Conservation (phyloP, 305 asterid species). For the Withania somnifera region DNA sequence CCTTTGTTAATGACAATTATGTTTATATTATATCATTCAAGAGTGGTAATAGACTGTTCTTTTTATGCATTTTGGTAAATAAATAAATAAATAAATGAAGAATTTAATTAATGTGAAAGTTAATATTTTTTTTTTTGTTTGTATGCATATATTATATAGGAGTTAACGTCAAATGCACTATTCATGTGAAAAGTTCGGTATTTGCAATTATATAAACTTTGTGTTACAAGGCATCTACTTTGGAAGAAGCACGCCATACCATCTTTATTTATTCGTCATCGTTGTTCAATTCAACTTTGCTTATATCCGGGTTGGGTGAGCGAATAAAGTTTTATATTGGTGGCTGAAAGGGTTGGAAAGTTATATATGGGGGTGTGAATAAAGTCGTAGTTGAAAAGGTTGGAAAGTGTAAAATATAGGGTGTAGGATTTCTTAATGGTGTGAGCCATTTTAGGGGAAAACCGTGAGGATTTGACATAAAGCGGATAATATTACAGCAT, state of each 20-base stretch:
- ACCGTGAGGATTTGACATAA: too few relatives aligned
- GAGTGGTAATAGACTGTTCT: neutral
- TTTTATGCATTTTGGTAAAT: neutral
- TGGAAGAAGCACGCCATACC: neutral
- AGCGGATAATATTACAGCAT: too few relatives aligned
- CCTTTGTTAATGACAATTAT: neutral
- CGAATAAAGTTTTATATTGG: too few relatives aligned
- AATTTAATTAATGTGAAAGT: neutral
- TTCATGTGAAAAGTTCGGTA: neutral
- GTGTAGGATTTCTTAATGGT: too few relatives aligned
- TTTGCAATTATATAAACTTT: neutral
- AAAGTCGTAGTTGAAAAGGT: too few relatives aligned
- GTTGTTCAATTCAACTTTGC: neutral
- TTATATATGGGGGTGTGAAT: too few relatives aligned
- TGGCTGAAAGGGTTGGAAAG: too few relatives aligned
- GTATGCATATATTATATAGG: neutral
- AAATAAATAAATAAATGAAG: neutral
- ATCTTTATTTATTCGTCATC: neutral
- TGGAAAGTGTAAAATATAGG: too few relatives aligned
- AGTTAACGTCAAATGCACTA: neutral
- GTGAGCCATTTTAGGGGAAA: too few relatives aligned
- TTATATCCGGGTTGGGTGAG: too few relatives aligned
- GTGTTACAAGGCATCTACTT: neutral
- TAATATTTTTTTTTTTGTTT: neutral
- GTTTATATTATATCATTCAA: too few relatives aligned